Base-by-base conservation (phyloP, 1,139 yeast genomes). In the Tardiomyces digboiensis region DNA sequence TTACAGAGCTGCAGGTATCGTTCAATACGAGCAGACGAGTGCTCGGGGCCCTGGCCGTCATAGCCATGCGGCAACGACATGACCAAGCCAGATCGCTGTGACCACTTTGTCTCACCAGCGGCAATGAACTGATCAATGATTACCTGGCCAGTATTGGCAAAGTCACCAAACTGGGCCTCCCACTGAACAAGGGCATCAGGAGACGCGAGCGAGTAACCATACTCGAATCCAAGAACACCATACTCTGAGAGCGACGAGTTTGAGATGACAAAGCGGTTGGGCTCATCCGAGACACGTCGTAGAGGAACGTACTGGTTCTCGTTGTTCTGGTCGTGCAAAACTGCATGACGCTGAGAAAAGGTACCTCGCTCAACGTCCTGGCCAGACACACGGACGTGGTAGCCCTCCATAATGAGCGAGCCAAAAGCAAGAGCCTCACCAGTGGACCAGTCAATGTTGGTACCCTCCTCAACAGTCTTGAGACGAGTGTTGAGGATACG, bases 351-450 rank as follows among this genome's bases (percentile, higher is more conserved):
- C 74, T 91, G 99, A 49, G 98, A 91, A 77, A 91, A 91, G 41
- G 99, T 91, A 76, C 99, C 99, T 80, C 99, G 88, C 76, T 93
- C 98, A 54, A 91, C 98, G 78, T 91, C 99, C 74, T 91, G 97
- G 65, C 99, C 99, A 43, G 97, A 86, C 46, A 91, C 84, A 75
- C 99, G 87, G 49, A 91, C 94, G 60, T 91, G 95, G 70, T 83
- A 85, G 52, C 98, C 98, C 70, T 91, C 99, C 60, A 82, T 68
- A 46, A 84, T 82, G 59, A 91, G 76, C 44, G 97, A 79, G 62
- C 97, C 99, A 61, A 82, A 89, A 37, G 98, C 98, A 60, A 91
- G 80, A 40, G 97, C 97, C 73, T 91, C 99, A 77, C 96, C 99
- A 49, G 99, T 91, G 40, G 98, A 83, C 97, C 97, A 91, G 70